Evolutionary conservation across 2,329 filamentous ascomycete genomes (phyloP), one percentile per base, ranked within the genome.

Genomic region (Exserohilum rostratum): DNA sequence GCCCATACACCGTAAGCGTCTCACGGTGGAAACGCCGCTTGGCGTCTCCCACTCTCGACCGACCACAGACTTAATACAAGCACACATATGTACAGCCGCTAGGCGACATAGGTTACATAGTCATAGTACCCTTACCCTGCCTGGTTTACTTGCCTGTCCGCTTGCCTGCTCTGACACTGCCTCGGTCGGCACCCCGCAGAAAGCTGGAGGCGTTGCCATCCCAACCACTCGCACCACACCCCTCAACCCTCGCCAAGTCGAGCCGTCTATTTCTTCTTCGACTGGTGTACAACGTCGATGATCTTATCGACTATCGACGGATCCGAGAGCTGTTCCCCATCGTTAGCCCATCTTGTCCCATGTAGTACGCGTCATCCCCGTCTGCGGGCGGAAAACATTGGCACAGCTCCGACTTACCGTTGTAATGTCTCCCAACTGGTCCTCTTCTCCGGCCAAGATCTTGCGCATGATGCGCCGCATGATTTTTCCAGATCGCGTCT

Each of bases 401-500:
- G 54, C 35, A 53, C n/a, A 42, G 46, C 13, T 33, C 20, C 33
- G 27, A 81, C 89, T 81, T 83, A 96, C 91, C 64, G 95, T 98
- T 17, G 90, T 90, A 31, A 84, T 96, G 72, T 99, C 95, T 67
- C 95, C 95, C 49, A 99, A 83, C 78, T 96, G 93, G 76, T 99
- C 95, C 79, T 97, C 93, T 82, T 99, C 95, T 31, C 93, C 93
- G 13, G 93, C 93, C 66, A 99, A 79, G 71, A 99, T 96, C 90
- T 99, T 99, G 69, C 95, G 86, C 81, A 99, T 79, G 72, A 99
- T 96, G 62, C 95, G 88, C 61, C 95, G 86, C 95, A 99, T 99
- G 72, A 99, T 99, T 89, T 99, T 99, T 64, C 95, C 95, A 66
- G 90, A 96, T 67, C 95, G 85, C 33, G 95, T 99, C 87, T 99